Percentiles rank a stretch among this genome's conserved stretches.
phyloP scores from a whole-genome alignment of 768 basidiomycete species.

The Rhizopogon vesiculosus region DNA sequence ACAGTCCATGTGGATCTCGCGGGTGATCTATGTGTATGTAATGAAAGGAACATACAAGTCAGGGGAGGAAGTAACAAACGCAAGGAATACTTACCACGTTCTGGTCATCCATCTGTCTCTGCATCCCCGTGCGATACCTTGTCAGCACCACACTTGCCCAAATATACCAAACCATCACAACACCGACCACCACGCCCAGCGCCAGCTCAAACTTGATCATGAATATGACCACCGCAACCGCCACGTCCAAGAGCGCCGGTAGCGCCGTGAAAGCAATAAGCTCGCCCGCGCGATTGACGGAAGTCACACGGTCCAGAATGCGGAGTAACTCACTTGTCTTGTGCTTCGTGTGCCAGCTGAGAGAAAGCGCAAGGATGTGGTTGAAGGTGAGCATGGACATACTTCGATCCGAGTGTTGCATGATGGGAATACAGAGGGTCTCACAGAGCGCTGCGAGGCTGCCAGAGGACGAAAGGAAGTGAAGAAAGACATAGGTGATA shows the following conservation, averaged over 20 bases:
- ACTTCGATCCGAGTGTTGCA: conserved; percentile 82
- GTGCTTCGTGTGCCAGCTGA: conserved; percentile 75
- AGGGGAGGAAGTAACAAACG: background rate
- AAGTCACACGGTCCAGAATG: conserved; percentile 78
- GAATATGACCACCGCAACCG: conserved; percentile 59
- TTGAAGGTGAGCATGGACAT: conserved; percentile 60
- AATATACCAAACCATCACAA: conserved; percentile 72
- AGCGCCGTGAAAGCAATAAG: conserved; percentile 78
- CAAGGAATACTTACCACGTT: conserved; percentile 52
- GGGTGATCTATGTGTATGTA: conserved; percentile 38
- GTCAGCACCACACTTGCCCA: conserved; percentile 54
- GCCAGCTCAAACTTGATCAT: conserved; percentile 53
- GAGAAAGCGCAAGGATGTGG: conserved; percentile 82
- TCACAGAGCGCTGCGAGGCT: conserved; percentile 55
- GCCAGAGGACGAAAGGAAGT: conserved; percentile 72
- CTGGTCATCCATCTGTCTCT: conserved; percentile 76
- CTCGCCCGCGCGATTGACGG: conserved; percentile 81
- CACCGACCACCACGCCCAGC: conserved; percentile 56
- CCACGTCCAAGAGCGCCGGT: conserved; percentile 79
- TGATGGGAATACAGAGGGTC: conserved; percentile 41
- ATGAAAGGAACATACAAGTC: background rate
- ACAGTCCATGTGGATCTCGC: conserved; percentile 62
- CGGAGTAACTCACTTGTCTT: conserved; percentile 63
- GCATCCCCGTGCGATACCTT: conserved; percentile 63
- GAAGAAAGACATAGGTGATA: conserved; percentile 57